phyloP scores from a whole-genome alignment of 148 eudicot genomes.

The Amaranthus hypochondriacus region DNA sequence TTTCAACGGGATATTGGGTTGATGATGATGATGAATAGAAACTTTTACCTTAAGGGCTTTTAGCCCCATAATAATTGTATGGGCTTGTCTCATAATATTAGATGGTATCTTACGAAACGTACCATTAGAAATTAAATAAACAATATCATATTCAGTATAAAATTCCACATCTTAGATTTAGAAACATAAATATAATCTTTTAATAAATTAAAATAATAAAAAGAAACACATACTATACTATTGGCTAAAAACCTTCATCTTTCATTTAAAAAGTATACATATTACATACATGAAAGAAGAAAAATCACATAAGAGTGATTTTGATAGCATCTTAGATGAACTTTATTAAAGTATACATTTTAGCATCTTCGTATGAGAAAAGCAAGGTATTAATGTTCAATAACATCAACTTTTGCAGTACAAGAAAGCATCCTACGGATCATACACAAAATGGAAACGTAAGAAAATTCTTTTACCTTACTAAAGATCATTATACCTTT shows the following conservation, averaged over 20 bases:
- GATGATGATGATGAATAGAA: no score
- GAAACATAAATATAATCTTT: no score
- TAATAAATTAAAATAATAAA: no score
- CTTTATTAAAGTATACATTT: neutral
- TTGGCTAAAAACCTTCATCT: neutral
- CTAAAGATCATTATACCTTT: constrained; percentile 3
- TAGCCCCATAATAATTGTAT: no score
- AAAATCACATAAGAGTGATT: neutral
- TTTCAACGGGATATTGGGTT: no score
- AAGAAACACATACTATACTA: no score
- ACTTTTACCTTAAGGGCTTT: no score
- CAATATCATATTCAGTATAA: no score
- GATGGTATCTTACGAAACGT: no score
- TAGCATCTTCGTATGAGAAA: neutral
- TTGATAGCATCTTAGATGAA: neutral
- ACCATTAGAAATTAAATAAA: no score
- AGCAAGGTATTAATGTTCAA: neutral
- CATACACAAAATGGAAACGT: constrained; percentile 22
- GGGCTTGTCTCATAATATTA: no score
- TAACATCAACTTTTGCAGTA: constrained; percentile 36
- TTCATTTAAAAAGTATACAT: neutral
- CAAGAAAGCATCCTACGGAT: constrained; percentile 40
- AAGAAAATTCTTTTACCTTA: constrained; percentile 26
- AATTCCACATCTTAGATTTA: no score
- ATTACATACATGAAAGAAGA: neutral